phyloP scores from a whole-genome alignment of 2,329 filamentous ascomycete genomes.

The Penicillium sp. region DNA sequence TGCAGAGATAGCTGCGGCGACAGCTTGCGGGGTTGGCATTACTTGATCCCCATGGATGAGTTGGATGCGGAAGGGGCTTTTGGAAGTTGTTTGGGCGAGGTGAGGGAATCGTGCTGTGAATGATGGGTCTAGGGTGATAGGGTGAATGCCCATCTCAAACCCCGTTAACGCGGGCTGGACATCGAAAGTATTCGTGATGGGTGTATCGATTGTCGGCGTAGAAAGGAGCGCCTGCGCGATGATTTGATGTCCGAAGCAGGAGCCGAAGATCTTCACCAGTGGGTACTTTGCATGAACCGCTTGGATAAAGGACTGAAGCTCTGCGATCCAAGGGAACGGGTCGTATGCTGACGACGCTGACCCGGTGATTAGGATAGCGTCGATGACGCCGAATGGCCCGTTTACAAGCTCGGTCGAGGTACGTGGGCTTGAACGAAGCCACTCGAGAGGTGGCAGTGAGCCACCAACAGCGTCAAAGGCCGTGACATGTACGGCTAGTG shows the following conservation, averaged over 20 bases:
- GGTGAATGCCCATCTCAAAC: constrained; percentile 37
- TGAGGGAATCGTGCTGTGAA: constrained; percentile 25
- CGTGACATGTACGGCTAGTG: constrained; percentile 34
- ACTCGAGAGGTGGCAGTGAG: constrained; percentile 31
- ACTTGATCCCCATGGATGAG: constrained; percentile 42
- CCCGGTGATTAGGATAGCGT: constrained; percentile 38
- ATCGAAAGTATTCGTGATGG: constrained; percentile 14
- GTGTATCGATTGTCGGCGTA: not conserved
- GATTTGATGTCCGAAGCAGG: constrained; percentile 41
- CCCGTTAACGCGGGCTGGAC: constrained; percentile 30
- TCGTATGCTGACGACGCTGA: constrained; percentile 33
- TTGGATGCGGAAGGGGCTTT: constrained; percentile 34
- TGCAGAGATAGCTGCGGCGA: constrained; percentile 7
- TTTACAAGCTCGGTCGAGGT: constrained; percentile 11
- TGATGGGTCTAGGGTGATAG: constrained; percentile 27
- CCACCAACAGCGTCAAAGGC: constrained; percentile 41
- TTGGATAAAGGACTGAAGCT: constrained; percentile 29
- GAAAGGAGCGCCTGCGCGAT: constrained; percentile 35
- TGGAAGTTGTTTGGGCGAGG: constrained; percentile 5
- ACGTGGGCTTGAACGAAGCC: constrained; percentile 24
- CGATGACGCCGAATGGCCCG: constrained; percentile 25
- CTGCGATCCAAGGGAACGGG: constrained; percentile 31
- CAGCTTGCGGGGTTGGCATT: constrained; percentile 15
- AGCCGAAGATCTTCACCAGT: constrained; percentile 37
- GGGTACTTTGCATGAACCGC: constrained; percentile 32